phyloP scores from a whole-genome alignment of 1,284 basidiomycete genomes.

The Cryptococcus depauperatus region DNA sequence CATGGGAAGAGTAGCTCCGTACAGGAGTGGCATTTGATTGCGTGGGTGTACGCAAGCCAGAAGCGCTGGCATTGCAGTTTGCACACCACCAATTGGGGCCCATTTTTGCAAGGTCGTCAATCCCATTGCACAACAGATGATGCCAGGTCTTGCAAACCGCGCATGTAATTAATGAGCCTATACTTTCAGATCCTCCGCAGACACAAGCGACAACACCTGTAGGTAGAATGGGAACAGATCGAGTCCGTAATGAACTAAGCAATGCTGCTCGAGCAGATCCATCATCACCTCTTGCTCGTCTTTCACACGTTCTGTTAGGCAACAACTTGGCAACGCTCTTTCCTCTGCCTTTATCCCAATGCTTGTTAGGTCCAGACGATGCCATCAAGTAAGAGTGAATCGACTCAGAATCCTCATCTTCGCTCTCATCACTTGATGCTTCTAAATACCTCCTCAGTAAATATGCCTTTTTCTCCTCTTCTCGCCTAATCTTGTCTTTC shows the following conservation, averaged over 20 bases:
- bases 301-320: conserved; percentile 1
- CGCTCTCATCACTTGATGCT: conserved; percentile 32
- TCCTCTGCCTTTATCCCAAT: conserved; percentile 19
- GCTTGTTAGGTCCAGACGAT: background rate
- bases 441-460: conserved; percentile 36
- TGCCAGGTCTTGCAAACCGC: conserved; percentile 36
- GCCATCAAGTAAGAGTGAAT: conserved; percentile 2
- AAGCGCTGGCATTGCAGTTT: conserved; percentile 21
- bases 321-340: conserved; percentile 23
- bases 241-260: conserved; percentile 18
- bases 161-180: conserved; percentile 31
- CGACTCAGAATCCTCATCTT: conserved; percentile 22
- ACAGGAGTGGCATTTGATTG: conserved; percentile 5
- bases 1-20: conserved; percentile 18
- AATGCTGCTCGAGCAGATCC: conserved; percentile 17
- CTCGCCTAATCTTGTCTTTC: conserved; percentile 22
- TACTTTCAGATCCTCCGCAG: conserved; percentile 22
- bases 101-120: conserved; percentile 25
- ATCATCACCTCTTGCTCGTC: background rate
- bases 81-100: conserved; percentile 34
- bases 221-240: conserved; percentile 15
- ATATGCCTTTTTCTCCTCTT: conserved; percentile 26
- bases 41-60: conserved; percentile 25
- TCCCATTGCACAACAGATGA: conserved; percentile 33
- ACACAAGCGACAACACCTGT: conserved; percentile 29